phyloP scores from a whole-genome alignment of 208 protist genomes.

The Acanthamoeba sp. region DNA sequence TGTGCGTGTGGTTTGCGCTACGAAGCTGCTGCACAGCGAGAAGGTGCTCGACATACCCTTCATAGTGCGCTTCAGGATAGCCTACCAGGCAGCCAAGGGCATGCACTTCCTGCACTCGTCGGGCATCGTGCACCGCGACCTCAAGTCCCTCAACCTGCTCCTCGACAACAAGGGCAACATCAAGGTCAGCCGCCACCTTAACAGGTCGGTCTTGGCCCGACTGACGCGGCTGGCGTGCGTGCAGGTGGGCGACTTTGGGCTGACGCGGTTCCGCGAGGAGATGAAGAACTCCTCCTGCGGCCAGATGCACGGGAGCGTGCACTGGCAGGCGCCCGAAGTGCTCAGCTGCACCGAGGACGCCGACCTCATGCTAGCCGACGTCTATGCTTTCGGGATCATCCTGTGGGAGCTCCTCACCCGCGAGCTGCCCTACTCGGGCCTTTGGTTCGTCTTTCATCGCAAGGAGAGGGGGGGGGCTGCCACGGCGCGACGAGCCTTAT shows the following conservation, averaged over 20 bases:
- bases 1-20: too few relatives aligned
- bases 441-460: background rate
- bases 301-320: background rate
- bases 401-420: slow-evolving; percentile 18
- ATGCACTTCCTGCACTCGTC: slow-evolving; percentile 37
- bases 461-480: too few relatives aligned
- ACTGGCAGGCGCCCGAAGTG: background rate
- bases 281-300: background rate
- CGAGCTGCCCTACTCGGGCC: background rate
- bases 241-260: too few relatives aligned
- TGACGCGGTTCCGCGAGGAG: background rate
- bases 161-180: slow-evolving; percentile 25
- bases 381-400: background rate
- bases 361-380: slow-evolving; percentile 6
- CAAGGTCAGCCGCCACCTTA: background rate
- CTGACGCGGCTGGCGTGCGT: too few relatives aligned
- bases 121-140: slow-evolving; percentile 24
- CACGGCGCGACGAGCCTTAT: too few relatives aligned
- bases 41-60: background rate
- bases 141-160: slow-evolving; percentile 53
- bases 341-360: background rate
- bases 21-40: background rate
- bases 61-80: background rate
- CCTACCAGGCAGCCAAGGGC: slow-evolving; percentile 18
- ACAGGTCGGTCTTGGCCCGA: background rate